Percentiles rank a stretch among this genome's conserved stretches.
Evolutionary conservation across 805 yeast species (phyloP).

Genomic region (Lipomyces yamadae): DNA sequence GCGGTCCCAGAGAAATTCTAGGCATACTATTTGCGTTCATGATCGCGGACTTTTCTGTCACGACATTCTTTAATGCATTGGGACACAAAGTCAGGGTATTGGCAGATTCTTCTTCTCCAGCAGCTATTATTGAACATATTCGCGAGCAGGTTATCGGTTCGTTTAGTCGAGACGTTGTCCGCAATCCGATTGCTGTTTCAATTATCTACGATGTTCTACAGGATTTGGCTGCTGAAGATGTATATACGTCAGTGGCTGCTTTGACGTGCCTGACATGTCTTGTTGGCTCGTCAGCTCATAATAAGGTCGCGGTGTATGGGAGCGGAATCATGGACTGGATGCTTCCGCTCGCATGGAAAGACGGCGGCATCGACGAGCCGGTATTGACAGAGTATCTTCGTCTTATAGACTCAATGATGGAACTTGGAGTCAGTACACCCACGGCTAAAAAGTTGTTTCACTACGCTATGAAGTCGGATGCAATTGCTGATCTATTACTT

Average conservation of each 20-base stretch:
- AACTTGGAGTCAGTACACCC: constrained; percentile 30
- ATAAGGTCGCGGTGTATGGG: constrained; percentile 23
- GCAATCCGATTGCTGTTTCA: constrained; percentile 21
- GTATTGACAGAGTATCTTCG: constrained; percentile 4
- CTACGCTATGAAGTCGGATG: constrained; percentile 24
- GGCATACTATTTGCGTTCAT: constrained; percentile 36
- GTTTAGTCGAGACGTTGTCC: constrained; percentile 25
- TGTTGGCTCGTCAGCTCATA: constrained; percentile 20
- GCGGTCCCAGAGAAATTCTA: constrained; percentile 28
- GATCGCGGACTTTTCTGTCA: constrained; percentile 35
- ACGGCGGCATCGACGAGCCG: constrained; percentile 7
- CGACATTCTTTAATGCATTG: constrained; percentile 35
- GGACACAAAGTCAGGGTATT: constrained; percentile 25
- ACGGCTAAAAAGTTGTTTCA: constrained; percentile 29
- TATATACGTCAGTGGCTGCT: constrained; percentile 28
- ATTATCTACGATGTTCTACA: constrained; percentile 18
- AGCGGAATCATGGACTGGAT: constrained; percentile 24
- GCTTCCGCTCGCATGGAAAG: constrained; percentile 25
- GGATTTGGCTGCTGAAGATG: constrained; percentile 11
- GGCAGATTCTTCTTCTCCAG: constrained; percentile 1
- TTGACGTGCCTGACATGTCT: constrained; percentile 20
- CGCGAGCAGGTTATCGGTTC: constrained; percentile 24
- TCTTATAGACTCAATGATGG: constrained; percentile 23
- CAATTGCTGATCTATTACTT: constrained; percentile 20
- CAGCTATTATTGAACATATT: constrained; percentile 12